Evolutionary conservation across 768 basidiomycete genomes (phyloP), one percentile per base, ranked within the genome.

Genomic region (Pleurotus salmoneostramineus): DNA sequence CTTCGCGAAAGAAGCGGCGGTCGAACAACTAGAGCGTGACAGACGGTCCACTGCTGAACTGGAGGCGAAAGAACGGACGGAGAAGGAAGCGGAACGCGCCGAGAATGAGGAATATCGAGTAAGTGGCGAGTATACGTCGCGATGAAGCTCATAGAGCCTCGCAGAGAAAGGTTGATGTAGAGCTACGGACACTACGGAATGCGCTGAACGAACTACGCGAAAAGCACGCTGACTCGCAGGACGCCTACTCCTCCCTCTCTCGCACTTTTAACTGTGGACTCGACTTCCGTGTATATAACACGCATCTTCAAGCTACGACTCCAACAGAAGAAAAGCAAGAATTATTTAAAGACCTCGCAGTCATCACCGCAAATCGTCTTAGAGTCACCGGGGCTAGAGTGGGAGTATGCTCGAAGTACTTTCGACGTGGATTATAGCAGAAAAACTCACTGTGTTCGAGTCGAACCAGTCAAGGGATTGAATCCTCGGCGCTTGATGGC

Each of bases 1-100:
- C 72, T 91, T 3, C 76, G 85, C 34, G 86, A 91, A 69, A 83
- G 86, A 89, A 2, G 61, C 77, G 0, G 67, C 72, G 21, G 78
- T 92, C 31, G 88, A 89, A 44, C 72, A 83, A 45, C 75, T 93
- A 6, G 88, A 91, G 64, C 73, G 80, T 14, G 91, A 93, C 65
- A 32, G 89, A 37, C 73, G 87, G 14, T 90, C 78, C 74, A 77
- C 91, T 51, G 74, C 85, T 0, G 88, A 91, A 60, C 70, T 85
- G 3, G 90, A 91, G 67, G 74, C 79, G 50, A 82, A 85, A 37
- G 88, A 91, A 60, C 73, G 82, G 21, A 83, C 85, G 58, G 87
- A 86, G 68, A 88, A 83, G 68, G 85, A 89, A 57, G 68, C 68
- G 7, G 83, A 89, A 56, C 74, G 80, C 12, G 68, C 65, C 3